Evolutionary conservation across 2,329 filamentous ascomycete species (phyloP), one percentile per base, ranked within the genome.

Genomic region (Xylaria sp.): DNA sequence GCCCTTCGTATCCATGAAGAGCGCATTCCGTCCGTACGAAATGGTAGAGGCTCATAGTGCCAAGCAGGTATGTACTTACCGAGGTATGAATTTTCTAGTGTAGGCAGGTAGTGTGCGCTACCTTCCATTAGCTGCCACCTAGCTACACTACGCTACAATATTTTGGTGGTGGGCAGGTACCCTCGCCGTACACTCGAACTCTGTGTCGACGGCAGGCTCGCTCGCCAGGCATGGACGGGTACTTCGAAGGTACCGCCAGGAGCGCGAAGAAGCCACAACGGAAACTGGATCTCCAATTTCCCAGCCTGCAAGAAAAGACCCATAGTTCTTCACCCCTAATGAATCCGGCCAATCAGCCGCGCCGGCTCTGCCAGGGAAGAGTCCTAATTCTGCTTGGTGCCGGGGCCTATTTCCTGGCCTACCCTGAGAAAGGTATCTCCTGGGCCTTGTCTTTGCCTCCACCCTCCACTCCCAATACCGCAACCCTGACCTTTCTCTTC

Each of bases 261-360:
- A 57, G 23, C 44, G 23, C 10, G 55, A 59, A 63, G 60, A 60
- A 47, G 54, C 59, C 58, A 61, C 50, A 1, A 48, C 19, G 11
- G 53, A 54, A 51, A 63, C 59, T 57, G 57, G 58, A 54, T 55
- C 57, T 30, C 64, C 67, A 69, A 70, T 70, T 70, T 70, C 68
- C 68, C 68, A 69, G 67, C 64, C 65, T 69, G 66, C 67, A 63
- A 62, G 60, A 62, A 59, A 55, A 59, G 64, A 63, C 61, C 68
- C 66, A 64, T 66, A 61, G 59, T 59, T 60, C 65, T 56, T 62
- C 59, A 60, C 65, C 64, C 65, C 60, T 63, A 63, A 63, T 60
- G 58, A 57, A n/a, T 19, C 11, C 8, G 13, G 37, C 63, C 63
- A 65, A 65, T 64, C 57, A 57, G n/a, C 13, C 34, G 2, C 55